Conservation (phyloP, 768 basidiomycete species). For the Chalciporus pseudorubinellus region DNA sequence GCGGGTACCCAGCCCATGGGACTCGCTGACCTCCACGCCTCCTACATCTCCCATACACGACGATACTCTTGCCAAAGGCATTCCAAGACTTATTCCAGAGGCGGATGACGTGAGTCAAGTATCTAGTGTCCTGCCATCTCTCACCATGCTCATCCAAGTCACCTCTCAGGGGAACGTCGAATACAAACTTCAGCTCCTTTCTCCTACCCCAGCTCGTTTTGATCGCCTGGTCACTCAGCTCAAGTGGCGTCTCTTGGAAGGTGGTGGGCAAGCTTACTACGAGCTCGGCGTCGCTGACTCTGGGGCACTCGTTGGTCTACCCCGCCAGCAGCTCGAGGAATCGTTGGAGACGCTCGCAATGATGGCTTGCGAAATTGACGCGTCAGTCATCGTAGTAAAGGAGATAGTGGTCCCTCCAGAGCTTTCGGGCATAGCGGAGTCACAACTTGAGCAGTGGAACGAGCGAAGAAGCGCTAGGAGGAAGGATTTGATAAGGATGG, state of each 20-base stretch:
- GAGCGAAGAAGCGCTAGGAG: conserved; percentile 37
- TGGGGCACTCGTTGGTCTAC: conserved; percentile 81
- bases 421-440: conserved; percentile 37
- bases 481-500: conserved; percentile 28
- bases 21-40: conserved; percentile 62
- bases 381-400: conserved; percentile 86
- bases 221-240: conserved; percentile 88
- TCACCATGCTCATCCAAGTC: background rate
- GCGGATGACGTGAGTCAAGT: conserved; percentile 51
- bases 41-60: conserved; percentile 36
- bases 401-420: conserved; percentile 75
- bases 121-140: background rate
- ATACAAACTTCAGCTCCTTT: conserved; percentile 88
- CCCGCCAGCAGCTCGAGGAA: conserved; percentile 67
- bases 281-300: conserved; percentile 85
- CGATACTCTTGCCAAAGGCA: conserved; percentile 28
- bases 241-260: conserved; percentile 90
- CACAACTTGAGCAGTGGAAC: conserved; percentile 34
- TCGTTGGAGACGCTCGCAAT: conserved; percentile 84
- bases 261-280: conserved; percentile 81
- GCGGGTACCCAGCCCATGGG: conserved; percentile 81
- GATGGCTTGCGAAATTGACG: conserved; percentile 95
- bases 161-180: conserved; percentile 75
- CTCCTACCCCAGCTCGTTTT: conserved; percentile 74
- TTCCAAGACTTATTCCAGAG: conserved; percentile 75